These are phyloP conservation scores for Colletotrichum musicola DNA, from an alignment of 2,329 filamentous ascomycete genomes.

Conservation along the genomic window DNA sequence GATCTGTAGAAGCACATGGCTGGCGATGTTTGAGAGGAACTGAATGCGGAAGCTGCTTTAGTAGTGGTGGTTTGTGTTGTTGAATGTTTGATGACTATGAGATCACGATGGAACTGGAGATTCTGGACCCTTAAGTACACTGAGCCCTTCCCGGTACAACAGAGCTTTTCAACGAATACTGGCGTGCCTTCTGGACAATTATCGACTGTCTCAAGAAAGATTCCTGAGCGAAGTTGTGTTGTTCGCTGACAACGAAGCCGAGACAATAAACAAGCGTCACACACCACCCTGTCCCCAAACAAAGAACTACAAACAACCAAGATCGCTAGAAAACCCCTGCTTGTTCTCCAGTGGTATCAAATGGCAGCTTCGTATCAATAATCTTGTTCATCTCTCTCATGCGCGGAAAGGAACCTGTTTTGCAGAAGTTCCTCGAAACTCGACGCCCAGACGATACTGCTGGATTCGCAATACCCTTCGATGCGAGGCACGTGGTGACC, in stretches of 20 bases:
- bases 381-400: neutral
- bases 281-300: neutral
- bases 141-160: neutral
- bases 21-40: neutral
- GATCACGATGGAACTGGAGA: neutral
- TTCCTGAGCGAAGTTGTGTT: neutral
- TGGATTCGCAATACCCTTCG: constrained; percentile 42
- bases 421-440: constrained; percentile 45
- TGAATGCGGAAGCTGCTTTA: neutral
- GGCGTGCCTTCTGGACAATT: neutral
- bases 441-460: constrained; percentile 46
- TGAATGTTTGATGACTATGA: neutral
- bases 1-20: constrained; percentile 43
- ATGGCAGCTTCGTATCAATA: neutral
- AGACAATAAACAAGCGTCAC: neutral
- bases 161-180: neutral
- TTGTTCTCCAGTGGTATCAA: neutral
- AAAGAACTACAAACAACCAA: constrained; percentile 8
- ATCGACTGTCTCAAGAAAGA: neutral
- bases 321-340: neutral
- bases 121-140: neutral
- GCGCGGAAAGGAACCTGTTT: constrained; percentile 11
- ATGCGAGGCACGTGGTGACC: constrained; percentile 48
- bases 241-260: neutral
- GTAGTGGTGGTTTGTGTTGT: neutral